phyloP scores from a whole-genome alignment of 345 rosid species.

The Noccaea bulbosa region DNA sequence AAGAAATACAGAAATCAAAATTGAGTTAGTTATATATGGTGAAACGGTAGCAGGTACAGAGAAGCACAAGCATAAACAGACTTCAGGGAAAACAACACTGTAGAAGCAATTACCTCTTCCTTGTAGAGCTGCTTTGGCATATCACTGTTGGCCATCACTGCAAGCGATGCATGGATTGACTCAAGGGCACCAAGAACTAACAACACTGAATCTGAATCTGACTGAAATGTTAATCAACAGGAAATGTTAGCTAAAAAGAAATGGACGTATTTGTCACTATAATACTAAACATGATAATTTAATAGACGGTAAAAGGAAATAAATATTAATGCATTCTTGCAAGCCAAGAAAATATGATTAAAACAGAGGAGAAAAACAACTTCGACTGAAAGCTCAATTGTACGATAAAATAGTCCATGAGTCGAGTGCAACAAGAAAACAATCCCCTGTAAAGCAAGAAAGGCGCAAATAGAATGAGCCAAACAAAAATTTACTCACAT shows the following conservation, averaged over 20 bases:
- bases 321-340: slow-evolving; percentile 15
- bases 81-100: slow-evolving; percentile 19
- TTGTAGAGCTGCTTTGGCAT: slow-evolving; percentile 97
- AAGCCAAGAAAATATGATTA: slow-evolving; percentile 29
- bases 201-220: slow-evolving; percentile 72
- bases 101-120: slow-evolving; percentile 75
- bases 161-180: slow-evolving; percentile 92
- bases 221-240: slow-evolving; percentile 52
- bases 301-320: slow-evolving; percentile 9
- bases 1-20: slow-evolving; percentile 29
- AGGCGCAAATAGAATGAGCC: slow-evolving; percentile 6
- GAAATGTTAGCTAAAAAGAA: slow-evolving; percentile 32
- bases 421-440: slow-evolving; percentile 26
- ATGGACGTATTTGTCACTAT: slow-evolving; percentile 6
- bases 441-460: slow-evolving; percentile 17
- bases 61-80: slow-evolving; percentile 10
- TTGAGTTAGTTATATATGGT: slow-evolving; percentile 10
- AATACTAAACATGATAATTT: background rate
- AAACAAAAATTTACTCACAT: slow-evolving; percentile 57
- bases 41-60: slow-evolving; percentile 13
- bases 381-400: background rate
- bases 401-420: slow-evolving; percentile 20
- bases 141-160: slow-evolving; percentile 81
- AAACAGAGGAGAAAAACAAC: background rate
- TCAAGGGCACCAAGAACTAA: slow-evolving; percentile 84